Percentiles rank a stretch among this genome's conserved stretches.
phyloP scores from a whole-genome alignment of 768 basidiomycete genomes.

The Hebeloma cylindrosporum region DNA sequence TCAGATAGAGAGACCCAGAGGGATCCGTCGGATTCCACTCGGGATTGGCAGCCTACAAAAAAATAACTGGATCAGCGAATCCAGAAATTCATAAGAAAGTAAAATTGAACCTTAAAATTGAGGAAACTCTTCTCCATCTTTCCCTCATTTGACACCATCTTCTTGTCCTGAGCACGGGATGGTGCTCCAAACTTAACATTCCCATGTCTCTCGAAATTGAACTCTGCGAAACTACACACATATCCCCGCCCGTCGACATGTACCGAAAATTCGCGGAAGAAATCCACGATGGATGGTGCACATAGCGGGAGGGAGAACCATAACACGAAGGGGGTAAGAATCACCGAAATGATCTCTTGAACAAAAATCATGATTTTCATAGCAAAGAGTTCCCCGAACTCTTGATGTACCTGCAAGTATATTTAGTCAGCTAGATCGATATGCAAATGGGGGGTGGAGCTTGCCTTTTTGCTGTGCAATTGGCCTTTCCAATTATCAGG shows the following conservation, averaged over 20 bases:
- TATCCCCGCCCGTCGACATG: constrained; percentile 97
- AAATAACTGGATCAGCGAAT: constrained; percentile 2
- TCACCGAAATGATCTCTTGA: constrained; percentile 86
- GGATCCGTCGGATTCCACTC: constrained; percentile 95
- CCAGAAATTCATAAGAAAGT: background rate
- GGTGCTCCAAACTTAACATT: constrained; percentile 96
- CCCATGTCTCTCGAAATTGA: constrained; percentile 94
- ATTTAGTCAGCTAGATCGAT: background rate
- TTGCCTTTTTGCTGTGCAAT: constrained; percentile 85
- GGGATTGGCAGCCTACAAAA: constrained; percentile 78
- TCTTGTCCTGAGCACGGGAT: constrained; percentile 60
- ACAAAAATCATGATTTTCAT: constrained; percentile 88
- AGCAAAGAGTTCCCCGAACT: constrained; percentile 91
- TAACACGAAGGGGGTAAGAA: constrained; percentile 91
- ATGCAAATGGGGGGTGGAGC: background rate
- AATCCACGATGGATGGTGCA: constrained; percentile 91
- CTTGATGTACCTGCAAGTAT: constrained; percentile 70
- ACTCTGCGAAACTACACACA: constrained; percentile 97
- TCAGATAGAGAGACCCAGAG: constrained; percentile 86
- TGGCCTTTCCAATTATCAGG: constrained; percentile 89
- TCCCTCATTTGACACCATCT: constrained; percentile 83
- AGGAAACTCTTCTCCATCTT: constrained; percentile 99
- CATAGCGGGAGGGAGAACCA: constrained; percentile 91
- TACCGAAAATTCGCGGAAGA: constrained; percentile 97
- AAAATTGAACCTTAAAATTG: constrained; percentile 71